phyloP scores from a whole-genome alignment of 1,284 basidiomycete species.

The Volvariella volvacea region DNA sequence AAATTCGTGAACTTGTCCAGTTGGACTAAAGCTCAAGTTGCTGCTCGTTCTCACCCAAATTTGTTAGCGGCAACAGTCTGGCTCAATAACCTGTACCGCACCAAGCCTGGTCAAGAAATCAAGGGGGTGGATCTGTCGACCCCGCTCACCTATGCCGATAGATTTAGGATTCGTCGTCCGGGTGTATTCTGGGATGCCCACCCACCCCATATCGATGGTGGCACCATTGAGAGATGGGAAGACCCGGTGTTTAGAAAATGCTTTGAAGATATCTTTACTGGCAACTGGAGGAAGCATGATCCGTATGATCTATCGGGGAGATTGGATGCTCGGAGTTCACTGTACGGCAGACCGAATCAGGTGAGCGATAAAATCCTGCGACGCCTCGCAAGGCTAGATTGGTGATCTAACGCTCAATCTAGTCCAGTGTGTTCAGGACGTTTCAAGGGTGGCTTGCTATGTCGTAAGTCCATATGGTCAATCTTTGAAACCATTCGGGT shows the following conservation, averaged over 20 bases:
- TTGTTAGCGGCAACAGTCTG: constrained; percentile 53
- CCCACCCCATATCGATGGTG: constrained; percentile 79
- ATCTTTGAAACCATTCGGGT: too few relatives aligned
- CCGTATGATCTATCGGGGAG: constrained; percentile 60
- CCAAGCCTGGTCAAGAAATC: constrained; percentile 25
- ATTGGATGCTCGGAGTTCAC: constrained; percentile 52
- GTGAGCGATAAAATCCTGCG: constrained; percentile 22
- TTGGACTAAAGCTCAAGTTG: constrained; percentile 66
- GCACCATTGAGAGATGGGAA: constrained; percentile 82
- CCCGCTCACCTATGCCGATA: constrained; percentile 75
- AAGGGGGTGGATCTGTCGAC: constrained; percentile 60
- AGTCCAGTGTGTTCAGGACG: constrained; percentile 69
- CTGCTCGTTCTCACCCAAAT: constrained; percentile 71
- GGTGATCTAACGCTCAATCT: too few relatives aligned
- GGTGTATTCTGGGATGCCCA: constrained; percentile 61
- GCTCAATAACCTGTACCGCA: constrained; percentile 61
- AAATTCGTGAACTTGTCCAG: constrained; percentile 22
- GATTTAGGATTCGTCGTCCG: constrained; percentile 77
- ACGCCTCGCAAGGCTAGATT: constrained; percentile 1
- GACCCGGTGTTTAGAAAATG: constrained; percentile 62
- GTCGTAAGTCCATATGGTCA: constrained; percentile 32
- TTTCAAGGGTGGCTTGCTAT: constrained; percentile 77
- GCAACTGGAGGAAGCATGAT: constrained; percentile 67
- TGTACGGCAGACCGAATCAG: constrained; percentile 57
- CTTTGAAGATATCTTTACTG: constrained; percentile 61